Conservation (phyloP, 2,329 filamentous ascomycete genomes). For the Venturia aucupariae region DNA sequence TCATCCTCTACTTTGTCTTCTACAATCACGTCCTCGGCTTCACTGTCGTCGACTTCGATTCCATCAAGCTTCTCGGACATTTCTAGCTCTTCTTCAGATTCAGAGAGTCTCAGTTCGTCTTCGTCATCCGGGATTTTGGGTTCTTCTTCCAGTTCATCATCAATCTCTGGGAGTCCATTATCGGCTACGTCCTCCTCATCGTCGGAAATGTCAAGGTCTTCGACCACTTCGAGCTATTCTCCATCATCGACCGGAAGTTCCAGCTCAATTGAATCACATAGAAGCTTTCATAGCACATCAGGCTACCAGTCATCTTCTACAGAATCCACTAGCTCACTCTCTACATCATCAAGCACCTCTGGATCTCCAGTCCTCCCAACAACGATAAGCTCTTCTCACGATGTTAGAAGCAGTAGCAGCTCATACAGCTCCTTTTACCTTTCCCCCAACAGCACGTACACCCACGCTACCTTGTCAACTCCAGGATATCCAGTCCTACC, state of each 20-base stretch:
- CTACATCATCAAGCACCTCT: neutral
- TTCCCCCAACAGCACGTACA: too few species aligned
- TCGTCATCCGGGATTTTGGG: neutral
- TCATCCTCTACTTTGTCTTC: neutral
- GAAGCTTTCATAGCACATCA: neutral
- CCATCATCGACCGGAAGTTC: neutral
- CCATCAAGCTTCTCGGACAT: too few species aligned
- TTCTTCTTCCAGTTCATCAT: neutral
- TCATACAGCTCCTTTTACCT: too few species aligned
- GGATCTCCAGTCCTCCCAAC: neutral
- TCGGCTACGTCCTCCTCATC: neutral
- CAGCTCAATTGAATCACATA: neutral
- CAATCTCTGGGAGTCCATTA: neutral
- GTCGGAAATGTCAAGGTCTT: neutral
- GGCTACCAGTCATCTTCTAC: neutral
- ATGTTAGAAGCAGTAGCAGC: too few species aligned
- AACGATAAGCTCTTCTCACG: too few species aligned
- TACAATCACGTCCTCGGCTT: constrained; percentile 5
- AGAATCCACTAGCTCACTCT: neutral
- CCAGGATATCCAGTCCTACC: neutral
- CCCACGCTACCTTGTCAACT: too few species aligned
- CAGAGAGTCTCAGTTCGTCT: neutral
- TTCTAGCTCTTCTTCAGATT: neutral
- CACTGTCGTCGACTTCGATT: neutral
- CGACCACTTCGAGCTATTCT: constrained; percentile 3